Conservation (phyloP, 768 basidiomycete species). For the Naganishia vaughanmartiniae region DNA sequence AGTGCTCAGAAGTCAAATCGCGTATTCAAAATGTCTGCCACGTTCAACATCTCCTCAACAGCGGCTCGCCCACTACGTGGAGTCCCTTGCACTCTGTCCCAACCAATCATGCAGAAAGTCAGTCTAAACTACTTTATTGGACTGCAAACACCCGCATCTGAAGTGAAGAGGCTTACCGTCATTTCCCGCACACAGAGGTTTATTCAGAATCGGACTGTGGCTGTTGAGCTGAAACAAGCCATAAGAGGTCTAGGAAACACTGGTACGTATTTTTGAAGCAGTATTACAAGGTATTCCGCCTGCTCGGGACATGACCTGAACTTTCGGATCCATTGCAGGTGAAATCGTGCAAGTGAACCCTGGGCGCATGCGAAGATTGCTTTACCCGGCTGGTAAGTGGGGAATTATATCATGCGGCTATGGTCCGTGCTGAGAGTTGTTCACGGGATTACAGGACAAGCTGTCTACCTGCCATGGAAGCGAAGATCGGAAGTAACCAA, state of each 20-base stretch:
- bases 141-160: neutral
- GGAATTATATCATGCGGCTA: neutral
- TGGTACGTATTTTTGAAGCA: neutral
- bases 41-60: neutral
- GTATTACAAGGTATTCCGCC: too few species aligned
- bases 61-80: neutral
- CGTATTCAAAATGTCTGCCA: neutral
- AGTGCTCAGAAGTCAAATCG: slow-evolving; percentile 1
- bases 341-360: slow-evolving; percentile 30
- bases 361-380: slow-evolving; percentile 24
- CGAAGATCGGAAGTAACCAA: slow-evolving; percentile 17
- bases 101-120: neutral
- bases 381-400: slow-evolving; percentile 26
- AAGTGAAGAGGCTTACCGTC: neutral
- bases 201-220: slow-evolving; percentile 15
- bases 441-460: slow-evolving; percentile 3
- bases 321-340: neutral
- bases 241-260: slow-evolving; percentile 16
- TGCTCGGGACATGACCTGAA: neutral
- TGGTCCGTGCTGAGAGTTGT: neutral
- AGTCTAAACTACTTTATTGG: neutral
- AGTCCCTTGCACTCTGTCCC: neutral
- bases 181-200: slow-evolving; percentile 4
- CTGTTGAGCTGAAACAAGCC: slow-evolving; percentile 16
- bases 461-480: slow-evolving; percentile 30